A percentile compares a stretch with the other conserved stretches of the same genome.
These are phyloP conservation scores for Viola pubescens DNA, from an alignment of 441 rosid species.

Conservation along the genomic window DNA sequence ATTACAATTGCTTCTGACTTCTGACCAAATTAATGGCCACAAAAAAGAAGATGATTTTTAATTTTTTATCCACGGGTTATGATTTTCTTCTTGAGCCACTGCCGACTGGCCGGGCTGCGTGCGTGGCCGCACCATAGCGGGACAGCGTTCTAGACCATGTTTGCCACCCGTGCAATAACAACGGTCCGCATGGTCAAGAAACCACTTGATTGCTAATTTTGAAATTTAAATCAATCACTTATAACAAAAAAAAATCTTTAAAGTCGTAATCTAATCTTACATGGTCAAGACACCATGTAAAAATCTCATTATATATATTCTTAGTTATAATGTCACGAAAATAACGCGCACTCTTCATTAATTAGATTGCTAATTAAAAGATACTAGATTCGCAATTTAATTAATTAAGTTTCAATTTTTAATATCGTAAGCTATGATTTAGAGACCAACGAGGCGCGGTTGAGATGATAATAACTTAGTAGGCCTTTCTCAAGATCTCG, in stretches of 20 bases:
- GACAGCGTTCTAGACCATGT: conserved; percentile 17
- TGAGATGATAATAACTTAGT: no score
- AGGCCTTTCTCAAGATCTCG: no score
- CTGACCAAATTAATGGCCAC: background rate
- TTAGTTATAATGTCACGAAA: no score
- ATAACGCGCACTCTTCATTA: no score
- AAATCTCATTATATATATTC: background rate
- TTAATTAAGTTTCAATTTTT: no score
- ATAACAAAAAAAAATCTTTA: background rate
- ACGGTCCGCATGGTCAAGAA: conserved; percentile 12
- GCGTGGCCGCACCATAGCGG: conserved; percentile 21
- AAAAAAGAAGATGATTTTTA: background rate
- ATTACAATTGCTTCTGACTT: background rate
- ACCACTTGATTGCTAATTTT: conserved; percentile 9
- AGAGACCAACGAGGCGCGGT: no score
- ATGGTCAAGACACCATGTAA: no score
- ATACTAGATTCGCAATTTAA: no score
- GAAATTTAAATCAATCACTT: background rate
- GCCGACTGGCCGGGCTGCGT: conserved; percentile 20
- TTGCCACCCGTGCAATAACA: conserved; percentile 1
- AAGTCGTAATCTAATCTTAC: background rate
- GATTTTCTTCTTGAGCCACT: background rate
- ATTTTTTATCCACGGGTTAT: background rate
- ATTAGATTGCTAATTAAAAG: no score
- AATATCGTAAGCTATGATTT: no score